These are phyloP conservation scores for Thermoascus crustaceus DNA, from an alignment of 2,329 filamentous ascomycete genomes.

Conservation along the genomic window DNA sequence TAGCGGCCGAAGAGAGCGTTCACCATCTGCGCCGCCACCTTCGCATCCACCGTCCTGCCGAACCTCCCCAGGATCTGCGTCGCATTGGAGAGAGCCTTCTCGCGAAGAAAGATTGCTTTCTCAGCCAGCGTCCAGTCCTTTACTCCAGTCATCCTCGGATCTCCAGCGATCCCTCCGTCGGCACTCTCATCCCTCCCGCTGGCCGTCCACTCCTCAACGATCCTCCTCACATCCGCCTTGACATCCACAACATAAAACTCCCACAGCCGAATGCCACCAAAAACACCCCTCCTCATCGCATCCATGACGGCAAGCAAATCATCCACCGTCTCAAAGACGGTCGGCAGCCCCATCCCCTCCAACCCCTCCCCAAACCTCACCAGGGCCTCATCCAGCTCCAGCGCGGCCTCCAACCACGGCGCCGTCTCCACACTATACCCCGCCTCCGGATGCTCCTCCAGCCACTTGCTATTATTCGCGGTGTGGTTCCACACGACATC, in stretches of 20 bases:
- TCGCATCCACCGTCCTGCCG: conserved; percentile 61
- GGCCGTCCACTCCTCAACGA: conserved; percentile 62
- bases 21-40: conserved; percentile 60
- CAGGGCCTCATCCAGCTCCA: conserved; percentile 73
- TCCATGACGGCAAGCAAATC: conserved; percentile 79
- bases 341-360: conserved; percentile 64
- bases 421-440: conserved; percentile 92
- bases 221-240: conserved; percentile 59
- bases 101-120: conserved; percentile 53
- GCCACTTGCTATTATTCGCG: conserved; percentile 88
- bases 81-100: conserved; percentile 61
- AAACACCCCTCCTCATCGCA: conserved; percentile 69
- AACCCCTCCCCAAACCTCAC: conserved; percentile 55
- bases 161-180: conserved; percentile 11
- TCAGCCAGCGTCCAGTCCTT: conserved; percentile 48
- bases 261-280: conserved; percentile 75
- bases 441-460: conserved; percentile 86
- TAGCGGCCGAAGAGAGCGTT: conserved; percentile 62
- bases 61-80: conserved; percentile 75
- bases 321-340: conserved; percentile 58
- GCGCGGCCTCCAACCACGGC: conserved; percentile 57
- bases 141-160: conserved; percentile 39
- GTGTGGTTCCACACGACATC: conserved; percentile 99
- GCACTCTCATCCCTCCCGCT: conserved; percentile 20
- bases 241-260: conserved; percentile 86